A percentile compares a stretch with the other conserved stretches of the same genome.
Evolutionary conservation across 2,329 filamentous ascomycete genomes (phyloP).

Genomic region (Chrysoporthe cubensis): DNA sequence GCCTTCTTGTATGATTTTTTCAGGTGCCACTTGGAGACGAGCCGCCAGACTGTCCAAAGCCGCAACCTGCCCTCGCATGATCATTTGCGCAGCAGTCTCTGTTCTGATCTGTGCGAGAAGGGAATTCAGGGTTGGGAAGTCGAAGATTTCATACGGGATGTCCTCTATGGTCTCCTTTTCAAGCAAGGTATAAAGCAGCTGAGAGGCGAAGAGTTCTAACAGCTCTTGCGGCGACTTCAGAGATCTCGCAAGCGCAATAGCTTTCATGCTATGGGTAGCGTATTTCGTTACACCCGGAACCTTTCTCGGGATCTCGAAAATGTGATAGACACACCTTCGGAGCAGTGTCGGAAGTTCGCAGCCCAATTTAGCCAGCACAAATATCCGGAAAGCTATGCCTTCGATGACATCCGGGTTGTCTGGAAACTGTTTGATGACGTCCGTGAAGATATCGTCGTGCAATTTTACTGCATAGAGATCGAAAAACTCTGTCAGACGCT

Average conservation of each 20-base stretch:
- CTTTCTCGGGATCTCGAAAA: conserved; percentile 86
- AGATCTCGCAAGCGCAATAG: conserved; percentile 67
- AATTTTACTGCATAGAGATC: conserved; percentile 78
- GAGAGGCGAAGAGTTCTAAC: conserved; percentile 83
- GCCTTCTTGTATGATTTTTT: conserved; percentile 64
- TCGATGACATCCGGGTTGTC: conserved; percentile 71
- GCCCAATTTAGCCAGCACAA: conserved; percentile 76
- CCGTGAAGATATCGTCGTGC: conserved; percentile 83
- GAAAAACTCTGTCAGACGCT: conserved; percentile 75
- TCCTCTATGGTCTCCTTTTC: conserved; percentile 66
- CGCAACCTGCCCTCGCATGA: conserved; percentile 77
- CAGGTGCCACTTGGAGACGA: conserved; percentile 56
- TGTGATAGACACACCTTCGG: conserved; percentile 86
- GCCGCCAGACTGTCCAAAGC: conserved; percentile 64
- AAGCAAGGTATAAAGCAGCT: conserved; percentile 91
- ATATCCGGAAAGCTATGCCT: conserved; percentile 82
- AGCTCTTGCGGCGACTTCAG: conserved; percentile 70
- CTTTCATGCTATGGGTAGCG: conserved; percentile 71
- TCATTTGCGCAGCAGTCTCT: conserved; percentile 78
- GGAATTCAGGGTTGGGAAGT: conserved; percentile 69
- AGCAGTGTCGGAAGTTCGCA: conserved; percentile 85
- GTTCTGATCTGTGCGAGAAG: conserved; percentile 73
- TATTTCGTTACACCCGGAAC: conserved; percentile 68
- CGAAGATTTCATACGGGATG: conserved; percentile 86
- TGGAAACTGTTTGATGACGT: conserved; percentile 81